Evolutionary conservation across 2,329 filamentous ascomycete genomes (phyloP).

Genomic region (Cryphonectria radicalis): DNA sequence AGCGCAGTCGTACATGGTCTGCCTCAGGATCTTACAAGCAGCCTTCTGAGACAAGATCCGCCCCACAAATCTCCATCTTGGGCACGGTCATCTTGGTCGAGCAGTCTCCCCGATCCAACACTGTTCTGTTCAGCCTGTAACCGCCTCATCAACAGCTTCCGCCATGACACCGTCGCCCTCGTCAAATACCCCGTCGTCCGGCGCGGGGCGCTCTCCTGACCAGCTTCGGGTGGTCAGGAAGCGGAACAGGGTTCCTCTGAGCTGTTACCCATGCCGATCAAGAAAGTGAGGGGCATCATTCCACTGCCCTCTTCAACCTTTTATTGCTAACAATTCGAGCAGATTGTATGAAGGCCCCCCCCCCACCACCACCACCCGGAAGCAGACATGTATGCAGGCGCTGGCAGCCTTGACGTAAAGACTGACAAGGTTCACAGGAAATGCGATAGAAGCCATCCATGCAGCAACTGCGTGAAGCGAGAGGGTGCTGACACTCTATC

Average conservation of each 20-base stretch:
- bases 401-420: not conserved
- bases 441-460: constrained; percentile 90
- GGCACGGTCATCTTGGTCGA: not conserved
- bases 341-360: constrained; percentile 37
- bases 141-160: constrained; percentile 14
- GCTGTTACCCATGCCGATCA: constrained; percentile 87
- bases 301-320: constrained; percentile 20
- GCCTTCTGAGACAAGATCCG: not conserved
- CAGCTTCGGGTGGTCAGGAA: constrained; percentile 89
- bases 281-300: constrained; percentile 69
- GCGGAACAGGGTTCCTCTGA: constrained; percentile 88
- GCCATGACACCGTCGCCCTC: constrained; percentile 77
- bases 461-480: constrained; percentile 92
- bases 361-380: not conserved
- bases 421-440: constrained; percentile 62
- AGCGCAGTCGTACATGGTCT: not conserved
- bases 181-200: constrained; percentile 77
- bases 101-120: not conserved
- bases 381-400: not conserved
- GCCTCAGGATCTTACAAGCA: not conserved
- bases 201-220: constrained; percentile 73
- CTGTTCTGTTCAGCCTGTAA: not conserved
- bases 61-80: constrained; percentile 4
- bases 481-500: constrained; percentile 79
- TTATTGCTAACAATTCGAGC: constrained; percentile 40